Evolutionary conservation across 1,284 basidiomycete genomes (phyloP), one percentile per base, ranked within the genome.

Genomic region (Hemileia vastatrix): DNA sequence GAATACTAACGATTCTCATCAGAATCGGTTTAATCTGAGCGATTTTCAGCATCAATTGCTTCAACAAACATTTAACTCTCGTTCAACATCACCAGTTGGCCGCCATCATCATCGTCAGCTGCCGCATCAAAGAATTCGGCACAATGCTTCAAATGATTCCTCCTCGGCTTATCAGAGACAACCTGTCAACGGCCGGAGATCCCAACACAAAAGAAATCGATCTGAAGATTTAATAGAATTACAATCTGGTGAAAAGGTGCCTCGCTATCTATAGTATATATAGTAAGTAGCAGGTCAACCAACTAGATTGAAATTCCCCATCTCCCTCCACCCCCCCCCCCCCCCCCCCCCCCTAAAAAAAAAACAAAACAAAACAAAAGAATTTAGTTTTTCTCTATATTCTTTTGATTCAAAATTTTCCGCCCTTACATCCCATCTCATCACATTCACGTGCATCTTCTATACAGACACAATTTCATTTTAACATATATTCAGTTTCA

Each of bases 161-260:
- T 80, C 56, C 66, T 87, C 86, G 11, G 85, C 87, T n/a, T 89
- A 89, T 74, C 87, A 90, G 73, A 80, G 87, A 51, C 72, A 88
- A 55, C 86, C 87, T 31, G 76, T 88, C 62, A 89, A 88, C 71
- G 87, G 86, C 68, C 79, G 87, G 64, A 80, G 87, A 62, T 78
- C 83, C 33, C 57, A 82, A 66, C 71, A 86, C 67, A 89, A 90
- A 77, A 80, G 88, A 4, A 87, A 89, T 43, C 79, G 87, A 47
- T 87, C 87, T 1, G 85, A 85, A 8, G 87, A 90, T 75, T 89
- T 89, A 71, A 76, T 88, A 70, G 87, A 89, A 70, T 81, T 88
- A 6, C 50, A 62, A 53, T 45, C 36, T 21, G 59, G 59, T 1
- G 59, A 62, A 54, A 62, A 62, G 44, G 59, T 62, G 5, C 59